Evolutionary conservation across 2,329 filamentous ascomycete species (phyloP), one percentile per base, ranked within the genome.

Genomic region (Sporothrix dimorphospora): DNA sequence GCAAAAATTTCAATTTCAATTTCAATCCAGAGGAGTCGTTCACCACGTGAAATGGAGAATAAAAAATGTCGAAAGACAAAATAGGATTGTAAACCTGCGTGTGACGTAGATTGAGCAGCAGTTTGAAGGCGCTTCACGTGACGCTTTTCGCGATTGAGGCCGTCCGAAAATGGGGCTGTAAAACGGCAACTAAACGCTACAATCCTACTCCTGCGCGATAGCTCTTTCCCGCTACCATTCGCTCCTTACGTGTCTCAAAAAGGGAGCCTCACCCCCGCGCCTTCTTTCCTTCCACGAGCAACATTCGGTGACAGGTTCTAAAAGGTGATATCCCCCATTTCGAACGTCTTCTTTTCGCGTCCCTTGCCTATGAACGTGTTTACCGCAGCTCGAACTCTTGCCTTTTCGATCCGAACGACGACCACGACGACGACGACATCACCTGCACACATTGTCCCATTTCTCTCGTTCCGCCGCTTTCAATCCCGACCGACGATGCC

Each of bases 401-500:
- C 16, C 2, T 34, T 40, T 42, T 55, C 49, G 14, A 30, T 30
- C 16, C 61, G 40, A 19, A 27, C 61, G 40, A 47, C 40, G 61
- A 27, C 61, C 40, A 65, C 61, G 5, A 47, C 59, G 1, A 27
- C 11, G 6, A 45, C 40, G 14, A 65, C 61, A 27, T 12, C 61
- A 4, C 40, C 38, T 4, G 5, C 12, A n/a, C 61, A 14, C 16
- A 19, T 34, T 67, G 63, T 24, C 16, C 8, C 24, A 7, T n/a
- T n/a, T 34, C 24, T 12, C 24, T 30, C 63, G 8, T 11, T 11
- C 14, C 16, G 42, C 24, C 63, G 12, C 4, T 11, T n/a, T 11
- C 24, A 14, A 8, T 21, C 14, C 27, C 24, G 42, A n/a, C 42
- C n/a, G 24, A 47, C 24, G 8, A 73, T 74, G 74, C 53, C 71